phyloP scores from a whole-genome alignment of 2,329 filamentous ascomycete genomes.

The Sarocladiaceae sp. region DNA sequence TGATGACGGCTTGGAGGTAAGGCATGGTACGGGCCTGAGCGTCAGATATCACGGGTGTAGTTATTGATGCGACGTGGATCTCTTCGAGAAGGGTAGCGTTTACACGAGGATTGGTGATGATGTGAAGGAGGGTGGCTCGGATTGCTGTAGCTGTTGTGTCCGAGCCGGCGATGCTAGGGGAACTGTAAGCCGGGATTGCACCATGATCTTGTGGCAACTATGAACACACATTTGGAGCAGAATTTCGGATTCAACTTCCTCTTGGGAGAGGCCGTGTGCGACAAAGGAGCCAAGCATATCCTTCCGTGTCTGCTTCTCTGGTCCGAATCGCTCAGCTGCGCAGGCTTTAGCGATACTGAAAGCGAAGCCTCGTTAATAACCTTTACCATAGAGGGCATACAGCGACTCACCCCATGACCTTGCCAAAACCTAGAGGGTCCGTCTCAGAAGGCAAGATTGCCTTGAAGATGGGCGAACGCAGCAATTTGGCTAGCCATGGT shows the following conservation, averaged over 20 bases:
- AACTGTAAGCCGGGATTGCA: not conserved
- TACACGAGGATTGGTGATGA: conserved; percentile 40
- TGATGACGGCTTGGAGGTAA: conserved; percentile 54
- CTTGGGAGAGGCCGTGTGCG: not conserved
- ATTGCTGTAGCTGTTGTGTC: conserved; percentile 55
- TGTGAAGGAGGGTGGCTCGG: conserved; percentile 45
- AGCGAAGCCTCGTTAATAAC: not conserved
- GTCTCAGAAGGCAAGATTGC: conserved; percentile 29
- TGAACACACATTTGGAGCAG: conserved; percentile 24
- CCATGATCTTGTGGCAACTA: conserved; percentile 27
- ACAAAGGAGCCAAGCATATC: conserved; percentile 3
- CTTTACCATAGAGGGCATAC: conserved; percentile 21
- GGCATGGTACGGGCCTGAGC: conserved; percentile 41
- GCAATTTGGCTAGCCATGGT: conserved; percentile 28
- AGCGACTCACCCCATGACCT: conserved; percentile 34
- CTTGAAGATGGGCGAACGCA: conserved; percentile 32
- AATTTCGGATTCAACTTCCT: not conserved
- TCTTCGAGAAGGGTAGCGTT: conserved; percentile 37
- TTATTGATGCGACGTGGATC: conserved; percentile 38
- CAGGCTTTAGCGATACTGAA: conserved; percentile 15
- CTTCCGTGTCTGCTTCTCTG: not conserved
- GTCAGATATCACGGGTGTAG: conserved; percentile 39
- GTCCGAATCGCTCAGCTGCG: not conserved
- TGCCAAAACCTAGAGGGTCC: conserved; percentile 33
- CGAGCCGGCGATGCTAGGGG: conserved; percentile 47